Evolutionary conservation across 2,329 filamentous ascomycete genomes (phyloP).

Genomic region (Aspergillus fischeri): DNA sequence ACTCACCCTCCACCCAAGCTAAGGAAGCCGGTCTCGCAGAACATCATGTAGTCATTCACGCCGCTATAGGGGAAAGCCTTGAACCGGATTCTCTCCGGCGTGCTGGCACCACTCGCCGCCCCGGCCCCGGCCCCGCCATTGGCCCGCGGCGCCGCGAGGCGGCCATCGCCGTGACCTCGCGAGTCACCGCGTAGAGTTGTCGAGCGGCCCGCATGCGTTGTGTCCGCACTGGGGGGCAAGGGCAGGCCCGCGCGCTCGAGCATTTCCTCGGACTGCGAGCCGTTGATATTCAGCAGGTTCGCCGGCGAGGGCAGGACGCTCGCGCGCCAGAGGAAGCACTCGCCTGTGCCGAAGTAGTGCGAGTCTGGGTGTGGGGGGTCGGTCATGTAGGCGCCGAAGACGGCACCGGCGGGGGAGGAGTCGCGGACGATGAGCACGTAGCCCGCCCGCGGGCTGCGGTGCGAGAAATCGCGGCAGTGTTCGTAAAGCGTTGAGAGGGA

Average conservation of each 20-base stretch:
- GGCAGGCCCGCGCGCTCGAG: slow-evolving; percentile 56
- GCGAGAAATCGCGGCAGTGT: slow-evolving; percentile 63
- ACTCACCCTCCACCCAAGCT: slow-evolving; percentile 74
- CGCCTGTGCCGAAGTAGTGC: slow-evolving; percentile 92
- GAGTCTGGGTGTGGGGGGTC: slow-evolving; percentile 76
- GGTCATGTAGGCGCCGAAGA: slow-evolving; percentile 92
- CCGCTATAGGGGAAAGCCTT: slow-evolving; percentile 96
- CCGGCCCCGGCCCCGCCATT: slow-evolving; percentile 19
- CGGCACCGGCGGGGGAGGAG: slow-evolving; percentile 43
- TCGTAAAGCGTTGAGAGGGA: slow-evolving; percentile 83
- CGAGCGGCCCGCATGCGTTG: slow-evolving; percentile 56
- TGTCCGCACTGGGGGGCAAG: slow-evolving; percentile 65
- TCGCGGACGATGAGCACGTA: slow-evolving; percentile 89
- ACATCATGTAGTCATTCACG: slow-evolving; percentile 93
- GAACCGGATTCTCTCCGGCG: slow-evolving; percentile 78
- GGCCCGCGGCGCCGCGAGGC: slow-evolving; percentile 9
- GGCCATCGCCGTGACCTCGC: slow-evolving; percentile 9
- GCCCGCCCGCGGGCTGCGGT: slow-evolving; percentile 66
- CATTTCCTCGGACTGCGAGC: slow-evolving; percentile 34
- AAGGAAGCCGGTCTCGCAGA: slow-evolving; percentile 80
- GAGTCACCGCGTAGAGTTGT: slow-evolving; percentile 52
- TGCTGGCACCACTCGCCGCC: slow-evolving; percentile 47
- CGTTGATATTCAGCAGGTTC: slow-evolving; percentile 8
- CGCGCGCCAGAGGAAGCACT: slow-evolving; percentile 89
- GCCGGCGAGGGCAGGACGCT: slow-evolving; percentile 53